phyloP scores from a whole-genome alignment of 78 protist species.

The Creolimax fragrantissima region DNA sequence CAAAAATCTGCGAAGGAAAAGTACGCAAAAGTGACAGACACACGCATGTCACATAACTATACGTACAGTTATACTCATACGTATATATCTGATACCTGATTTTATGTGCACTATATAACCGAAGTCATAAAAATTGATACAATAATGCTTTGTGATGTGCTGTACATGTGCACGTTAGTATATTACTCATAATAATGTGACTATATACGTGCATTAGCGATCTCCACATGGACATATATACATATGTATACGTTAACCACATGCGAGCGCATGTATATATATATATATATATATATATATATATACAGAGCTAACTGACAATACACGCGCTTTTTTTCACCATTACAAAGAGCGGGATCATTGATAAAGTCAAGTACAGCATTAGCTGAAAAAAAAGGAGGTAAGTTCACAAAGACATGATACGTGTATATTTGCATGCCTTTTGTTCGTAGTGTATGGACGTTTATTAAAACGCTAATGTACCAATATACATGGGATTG shows the following conservation, averaged over 20 bases:
- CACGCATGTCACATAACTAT: no score
- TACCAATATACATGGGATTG: neutral
- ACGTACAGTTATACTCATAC: no score
- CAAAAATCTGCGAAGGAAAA: no score
- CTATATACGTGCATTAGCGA: neutral
- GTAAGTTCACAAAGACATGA: neutral
- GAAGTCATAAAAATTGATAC: no score
- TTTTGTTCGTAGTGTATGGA: neutral
- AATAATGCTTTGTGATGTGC: no score
- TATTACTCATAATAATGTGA: neutral
- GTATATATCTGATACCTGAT: no score
- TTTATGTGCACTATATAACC: no score
- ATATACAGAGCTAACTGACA: neutral
- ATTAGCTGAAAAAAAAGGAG: neutral
- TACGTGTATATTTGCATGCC: neutral
- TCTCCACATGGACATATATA: neutral
- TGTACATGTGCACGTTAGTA: no score
- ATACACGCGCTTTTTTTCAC: neutral
- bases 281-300: neutral
- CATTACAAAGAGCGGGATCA: no score
- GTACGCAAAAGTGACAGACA: no score
- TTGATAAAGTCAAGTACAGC: no score
- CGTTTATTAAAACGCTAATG: neutral
- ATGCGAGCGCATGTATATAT: neutral
- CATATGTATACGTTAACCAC: neutral